These are phyloP conservation scores for Candida silvatica DNA, from an alignment of 805 yeast genomes.

Conservation along the genomic window DNA sequence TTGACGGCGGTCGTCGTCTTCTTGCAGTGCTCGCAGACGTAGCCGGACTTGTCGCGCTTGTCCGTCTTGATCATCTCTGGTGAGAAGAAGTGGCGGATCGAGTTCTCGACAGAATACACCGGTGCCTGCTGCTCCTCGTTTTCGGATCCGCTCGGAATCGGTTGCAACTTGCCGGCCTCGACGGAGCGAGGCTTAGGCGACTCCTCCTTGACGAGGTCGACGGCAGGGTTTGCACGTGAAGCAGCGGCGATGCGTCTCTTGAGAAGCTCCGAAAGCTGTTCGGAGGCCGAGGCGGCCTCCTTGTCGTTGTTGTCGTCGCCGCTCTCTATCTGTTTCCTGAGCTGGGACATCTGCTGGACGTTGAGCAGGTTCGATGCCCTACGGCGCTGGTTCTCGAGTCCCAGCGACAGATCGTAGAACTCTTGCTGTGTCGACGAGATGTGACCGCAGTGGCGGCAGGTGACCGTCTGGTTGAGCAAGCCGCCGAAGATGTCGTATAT, in stretches of 20 bases:
- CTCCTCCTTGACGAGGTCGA: conserved; percentile 18
- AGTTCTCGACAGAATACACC: conserved; percentile 58
- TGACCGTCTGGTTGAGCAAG: conserved; percentile 70
- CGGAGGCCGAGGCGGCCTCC: conserved; percentile 9
- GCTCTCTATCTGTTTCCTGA: conserved; percentile 20
- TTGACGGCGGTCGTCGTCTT: conserved; percentile 71
- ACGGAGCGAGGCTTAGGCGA: neutral
- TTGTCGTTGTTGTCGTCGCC: conserved; percentile 16
- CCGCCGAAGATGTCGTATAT: conserved; percentile 95
- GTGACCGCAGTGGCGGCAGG: conserved; percentile 76
- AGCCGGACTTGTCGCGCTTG: conserved; percentile 62
- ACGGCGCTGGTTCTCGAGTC: conserved; percentile 49
- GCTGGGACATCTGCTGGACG: conserved; percentile 17
- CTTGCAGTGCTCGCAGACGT: conserved; percentile 82
- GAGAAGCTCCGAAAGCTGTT: conserved; percentile 19
- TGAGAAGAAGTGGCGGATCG: conserved; percentile 74
- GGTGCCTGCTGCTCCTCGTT: conserved; percentile 1
- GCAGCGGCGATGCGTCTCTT: conserved; percentile 22
- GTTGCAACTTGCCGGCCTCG: neutral
- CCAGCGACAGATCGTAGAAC: conserved; percentile 84
- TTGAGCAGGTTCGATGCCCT: conserved; percentile 25
- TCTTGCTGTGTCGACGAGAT: conserved; percentile 86
- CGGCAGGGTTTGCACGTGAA: no score
- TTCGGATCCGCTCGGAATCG: no score
- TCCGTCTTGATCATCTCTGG: conserved; percentile 72